These are phyloP conservation scores for Entamoeba dispar DNA, from an alignment of 208 protist genomes.

Conservation along the genomic window DNA sequence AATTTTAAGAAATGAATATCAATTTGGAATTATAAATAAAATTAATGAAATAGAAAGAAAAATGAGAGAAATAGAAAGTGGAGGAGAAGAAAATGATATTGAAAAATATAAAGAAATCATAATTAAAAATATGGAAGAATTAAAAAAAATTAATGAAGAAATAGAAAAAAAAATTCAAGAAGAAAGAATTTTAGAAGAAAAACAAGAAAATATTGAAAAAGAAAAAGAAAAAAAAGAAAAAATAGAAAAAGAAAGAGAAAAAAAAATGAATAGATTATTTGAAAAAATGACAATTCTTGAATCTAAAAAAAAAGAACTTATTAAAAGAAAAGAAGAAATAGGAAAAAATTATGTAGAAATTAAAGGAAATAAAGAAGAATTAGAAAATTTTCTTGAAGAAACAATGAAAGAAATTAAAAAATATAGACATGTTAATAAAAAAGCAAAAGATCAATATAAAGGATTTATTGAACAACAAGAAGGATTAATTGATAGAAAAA, in stretches of 20 bases:
- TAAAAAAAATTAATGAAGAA: neutral
- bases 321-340: neutral
- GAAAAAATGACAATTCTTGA: neutral
- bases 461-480: conserved; percentile 48
- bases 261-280: neutral
- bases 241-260: neutral
- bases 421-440: conserved; percentile 83
- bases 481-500: neutral
- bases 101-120: neutral
- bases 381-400: conserved; percentile 6
- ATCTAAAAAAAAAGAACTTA: neutral
- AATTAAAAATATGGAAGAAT: neutral
- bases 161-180: neutral
- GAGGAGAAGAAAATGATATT: neutral
- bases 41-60: neutral
- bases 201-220: neutral
- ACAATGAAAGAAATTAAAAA: conserved; percentile 51
- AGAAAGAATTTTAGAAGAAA: neutral
- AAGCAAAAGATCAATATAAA: conserved; percentile 83
- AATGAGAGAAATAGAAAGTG: neutral
- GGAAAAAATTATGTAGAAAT: neutral
- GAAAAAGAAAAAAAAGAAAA: neutral
- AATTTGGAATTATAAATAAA: neutral
- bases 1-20: neutral
- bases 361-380: neutral